phyloP scores from a whole-genome alignment of 192 early-diverging fungal genomes.

The Mortierella alpina region DNA sequence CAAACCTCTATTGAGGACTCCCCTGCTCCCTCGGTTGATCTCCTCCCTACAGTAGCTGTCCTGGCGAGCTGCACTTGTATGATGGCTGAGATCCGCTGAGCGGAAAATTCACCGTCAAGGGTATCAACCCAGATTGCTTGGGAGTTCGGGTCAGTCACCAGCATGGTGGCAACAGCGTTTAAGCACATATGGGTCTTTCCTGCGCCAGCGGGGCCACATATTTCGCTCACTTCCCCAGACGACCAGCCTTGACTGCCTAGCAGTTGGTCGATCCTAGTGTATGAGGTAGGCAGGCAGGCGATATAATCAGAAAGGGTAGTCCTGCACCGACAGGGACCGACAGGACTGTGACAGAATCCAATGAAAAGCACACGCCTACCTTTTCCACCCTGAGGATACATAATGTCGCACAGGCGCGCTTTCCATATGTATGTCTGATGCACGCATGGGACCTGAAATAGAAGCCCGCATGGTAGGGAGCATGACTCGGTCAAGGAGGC shows the following conservation, averaged over 20 bases:
- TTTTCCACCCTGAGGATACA: conserved; percentile 22
- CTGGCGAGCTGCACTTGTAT: not conserved
- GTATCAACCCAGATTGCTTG: conserved; percentile 43
- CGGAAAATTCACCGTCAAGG: conserved; percentile 27
- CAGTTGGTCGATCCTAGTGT: conserved; percentile 18
- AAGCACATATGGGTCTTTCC: conserved; percentile 41
- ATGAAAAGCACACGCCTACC: not conserved
- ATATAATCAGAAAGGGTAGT: not conserved
- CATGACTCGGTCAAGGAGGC: conserved; percentile 31
- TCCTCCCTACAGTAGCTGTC: not conserved
- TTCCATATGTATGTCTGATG: conserved; percentile 10
- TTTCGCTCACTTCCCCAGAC: conserved; percentile 36
- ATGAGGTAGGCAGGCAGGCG: not conserved
- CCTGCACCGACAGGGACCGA: not conserved
- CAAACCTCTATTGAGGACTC: not conserved
- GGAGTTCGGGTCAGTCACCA: conserved; percentile 3
- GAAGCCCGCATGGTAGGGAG: conserved; percentile 15
- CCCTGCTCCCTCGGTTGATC: not conserved
- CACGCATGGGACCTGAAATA: conserved; percentile 11
- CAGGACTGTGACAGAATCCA: not conserved
- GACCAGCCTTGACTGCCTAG: conserved; percentile 30
- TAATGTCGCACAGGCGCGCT: not conserved
- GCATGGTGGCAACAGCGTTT: conserved; percentile 7
- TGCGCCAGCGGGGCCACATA: conserved; percentile 15
- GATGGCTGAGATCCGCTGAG: conserved; percentile 13